phyloP scores from a whole-genome alignment of 179 eudicot species.

The Silene vulgaris region DNA sequence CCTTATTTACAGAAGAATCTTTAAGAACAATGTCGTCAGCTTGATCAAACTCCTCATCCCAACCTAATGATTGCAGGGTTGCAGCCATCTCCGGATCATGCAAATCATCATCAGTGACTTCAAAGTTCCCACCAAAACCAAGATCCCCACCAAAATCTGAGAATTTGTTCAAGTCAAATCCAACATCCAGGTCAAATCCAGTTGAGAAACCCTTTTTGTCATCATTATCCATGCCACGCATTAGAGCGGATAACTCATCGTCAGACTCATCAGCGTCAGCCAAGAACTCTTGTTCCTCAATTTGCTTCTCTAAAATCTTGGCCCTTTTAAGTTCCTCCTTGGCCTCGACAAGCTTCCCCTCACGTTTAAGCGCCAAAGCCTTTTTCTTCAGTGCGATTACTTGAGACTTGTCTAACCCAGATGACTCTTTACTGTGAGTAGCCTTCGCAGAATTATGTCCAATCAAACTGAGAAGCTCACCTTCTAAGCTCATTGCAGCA shows the following conservation, averaged over 20 bases:
- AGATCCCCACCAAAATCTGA: constrained; percentile 45
- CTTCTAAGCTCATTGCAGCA: constrained; percentile 58
- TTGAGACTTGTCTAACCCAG: constrained; percentile 56
- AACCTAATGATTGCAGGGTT: constrained; percentile 75
- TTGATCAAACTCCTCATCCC: constrained; percentile 56
- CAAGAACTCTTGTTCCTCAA: constrained; percentile 90
- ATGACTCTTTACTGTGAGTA: constrained; percentile 30
- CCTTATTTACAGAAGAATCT: constrained; percentile 30
- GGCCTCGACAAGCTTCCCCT: constrained; percentile 82
- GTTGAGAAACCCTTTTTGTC: constrained; percentile 39
- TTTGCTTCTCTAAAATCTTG: constrained; percentile 80
- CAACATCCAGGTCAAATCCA: constrained; percentile 33
- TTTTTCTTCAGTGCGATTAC: constrained; percentile 68
- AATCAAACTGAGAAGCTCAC: constrained; percentile 67
- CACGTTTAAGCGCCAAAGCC: constrained; percentile 78
- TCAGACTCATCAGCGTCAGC: constrained; percentile 82
- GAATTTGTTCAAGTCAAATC: constrained; percentile 44
- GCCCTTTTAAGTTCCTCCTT: constrained; percentile 90
- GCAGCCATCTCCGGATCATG: constrained; percentile 76
- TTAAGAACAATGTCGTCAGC: constrained; percentile 21
- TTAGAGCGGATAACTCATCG: constrained; percentile 75
- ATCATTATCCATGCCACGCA: constrained; percentile 59
- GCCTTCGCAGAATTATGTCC: constrained; percentile 46
- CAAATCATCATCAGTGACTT: constrained; percentile 77
- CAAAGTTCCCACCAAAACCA: constrained; percentile 50